Base-by-base conservation (phyloP, 352 stramenopile genomes). In the Phytophthora sansomeana region DNA sequence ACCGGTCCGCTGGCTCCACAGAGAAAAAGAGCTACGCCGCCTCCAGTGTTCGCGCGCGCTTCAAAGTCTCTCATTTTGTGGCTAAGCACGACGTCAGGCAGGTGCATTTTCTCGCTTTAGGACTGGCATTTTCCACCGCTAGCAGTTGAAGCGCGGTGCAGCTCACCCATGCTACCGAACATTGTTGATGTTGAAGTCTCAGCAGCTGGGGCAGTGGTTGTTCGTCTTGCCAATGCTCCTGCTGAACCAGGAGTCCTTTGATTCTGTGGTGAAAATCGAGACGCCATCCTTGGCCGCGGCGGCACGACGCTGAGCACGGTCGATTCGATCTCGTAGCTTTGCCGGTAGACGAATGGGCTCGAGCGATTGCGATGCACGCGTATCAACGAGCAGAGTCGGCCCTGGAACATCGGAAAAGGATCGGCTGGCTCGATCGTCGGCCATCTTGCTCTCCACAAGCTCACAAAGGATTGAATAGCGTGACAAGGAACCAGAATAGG, bases 31-130 rank as follows among this genome's bases (percentile, higher is more conserved):
- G 61, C 73, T 16, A 80, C 78, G 6, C 47, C 50, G 5, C 59
- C 59, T 14, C 60, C 55, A 8, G 72, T 58, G 54, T 77, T 83
- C 29, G 81, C 87, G 30, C 86, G 85, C 14, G 83, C 83, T 54
- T 94, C 83, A 60, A 92, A 92, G 41, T 91, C 82, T 55, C 85
- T 70, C 82, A 92, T 90, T 51, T 94, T 94, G 68, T 94, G 83
- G 55, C 76, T 74, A 39, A 94, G 46, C 41, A 94, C 77, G 16
- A 92, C 80, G 13, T 92, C 81, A 1, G 85, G 85, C 32, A 92
- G 48, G 54, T 92, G 81, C 35, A 67, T 70, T 59, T 88, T 90
- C n/a, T 59, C 66, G 13, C 50, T n/a, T n/a, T 46, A 2, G 36
- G 14, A 28, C 30, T n/a, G 28, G 6, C 24, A 6, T n/a, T 21